Evolutionary conservation across 306 rosid genomes (phyloP).

Genomic region (Prinsepia uniflora): DNA sequence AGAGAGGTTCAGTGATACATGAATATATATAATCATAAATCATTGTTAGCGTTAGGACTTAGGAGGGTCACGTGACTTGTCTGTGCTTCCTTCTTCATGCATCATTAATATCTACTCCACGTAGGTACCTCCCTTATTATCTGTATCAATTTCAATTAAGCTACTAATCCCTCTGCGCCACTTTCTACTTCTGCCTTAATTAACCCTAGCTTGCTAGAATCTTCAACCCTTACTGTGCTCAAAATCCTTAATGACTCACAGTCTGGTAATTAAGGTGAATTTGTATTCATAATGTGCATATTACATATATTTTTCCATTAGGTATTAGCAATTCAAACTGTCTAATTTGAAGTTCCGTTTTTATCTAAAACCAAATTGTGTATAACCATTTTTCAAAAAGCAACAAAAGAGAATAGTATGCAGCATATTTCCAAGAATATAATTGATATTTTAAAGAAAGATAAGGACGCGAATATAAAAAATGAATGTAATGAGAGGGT

Average conservation of each 20-base stretch:
- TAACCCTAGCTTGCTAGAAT: background rate
- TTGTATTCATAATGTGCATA: no score
- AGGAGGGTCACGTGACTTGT: conserved; percentile 23
- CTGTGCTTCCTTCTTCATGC: background rate
- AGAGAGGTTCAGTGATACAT: background rate
- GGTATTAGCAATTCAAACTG: no score
- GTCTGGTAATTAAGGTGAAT: no score
- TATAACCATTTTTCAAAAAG: no score
- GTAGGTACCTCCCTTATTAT: background rate
- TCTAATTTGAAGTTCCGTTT: no score
- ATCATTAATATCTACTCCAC: background rate
- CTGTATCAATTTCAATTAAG: background rate
- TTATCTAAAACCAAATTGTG: no score
- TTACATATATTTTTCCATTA: no score
- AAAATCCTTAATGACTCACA: background rate
- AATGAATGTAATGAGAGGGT: background rate
- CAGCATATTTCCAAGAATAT: background rate
- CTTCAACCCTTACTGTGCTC: background rate
- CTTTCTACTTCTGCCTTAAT: no score
- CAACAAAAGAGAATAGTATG: background rate
- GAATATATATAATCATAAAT: background rate
- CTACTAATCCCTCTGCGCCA: background rate
- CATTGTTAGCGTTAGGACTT: background rate
- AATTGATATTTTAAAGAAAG: background rate
- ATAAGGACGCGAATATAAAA: background rate